Evolutionary conservation across 2,329 filamentous ascomycete species (phyloP).

Genomic region (Thyridium curvatum): DNA sequence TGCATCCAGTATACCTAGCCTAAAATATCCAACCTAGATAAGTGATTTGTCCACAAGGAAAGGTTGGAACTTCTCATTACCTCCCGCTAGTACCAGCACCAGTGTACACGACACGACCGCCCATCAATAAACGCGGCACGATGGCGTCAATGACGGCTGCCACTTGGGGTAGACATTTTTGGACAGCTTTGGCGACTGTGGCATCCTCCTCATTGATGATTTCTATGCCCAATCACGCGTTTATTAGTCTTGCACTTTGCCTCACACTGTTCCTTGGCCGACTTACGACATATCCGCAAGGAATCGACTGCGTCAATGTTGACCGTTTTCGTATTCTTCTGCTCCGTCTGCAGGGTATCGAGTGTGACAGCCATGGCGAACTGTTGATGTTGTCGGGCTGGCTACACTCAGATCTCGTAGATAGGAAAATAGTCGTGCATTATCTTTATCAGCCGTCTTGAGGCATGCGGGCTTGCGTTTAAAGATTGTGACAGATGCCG

Average conservation of each 20-base stretch:
- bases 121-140: constrained; percentile 19
- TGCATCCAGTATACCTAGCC: constrained; percentile 31
- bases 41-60: not conserved
- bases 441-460: too few relatives aligned
- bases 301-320: constrained; percentile 29
- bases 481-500: too few relatives aligned
- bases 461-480: too few relatives aligned
- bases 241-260: too few relatives aligned
- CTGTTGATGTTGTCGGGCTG: too few relatives aligned
- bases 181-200: constrained; percentile 21
- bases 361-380: constrained; percentile 13
- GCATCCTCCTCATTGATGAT: constrained; percentile 29
- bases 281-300: constrained; percentile 23
- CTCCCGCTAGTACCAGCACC: constrained; percentile 37
- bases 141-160: constrained; percentile 24
- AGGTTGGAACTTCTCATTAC: constrained; percentile 11
- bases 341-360: constrained; percentile 26
- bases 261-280: too few relatives aligned
- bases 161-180: constrained; percentile 21
- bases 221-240: too few relatives aligned
- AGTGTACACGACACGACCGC: constrained; percentile 29
- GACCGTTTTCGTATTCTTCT: constrained; percentile 22
- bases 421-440: too few relatives aligned
- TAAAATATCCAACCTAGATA: constrained; percentile 5
- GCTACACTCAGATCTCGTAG: too few relatives aligned